phyloP scores from a whole-genome alignment of 129 eudicot species.

The Pulicaria dysenterica region DNA sequence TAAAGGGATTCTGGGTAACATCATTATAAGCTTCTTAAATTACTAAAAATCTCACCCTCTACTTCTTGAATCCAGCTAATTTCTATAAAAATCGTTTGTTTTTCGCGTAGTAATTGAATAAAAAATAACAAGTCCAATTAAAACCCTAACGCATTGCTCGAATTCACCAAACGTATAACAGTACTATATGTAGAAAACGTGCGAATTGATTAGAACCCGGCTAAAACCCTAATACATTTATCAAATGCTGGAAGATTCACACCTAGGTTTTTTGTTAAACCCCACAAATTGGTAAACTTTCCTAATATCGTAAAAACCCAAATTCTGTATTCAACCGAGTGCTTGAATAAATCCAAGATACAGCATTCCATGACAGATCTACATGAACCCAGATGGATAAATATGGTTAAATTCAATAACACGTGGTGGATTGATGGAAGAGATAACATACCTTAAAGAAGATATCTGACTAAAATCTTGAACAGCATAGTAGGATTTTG shows the following conservation, averaged over 20 bases:
- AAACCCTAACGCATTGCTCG: slow-evolving; percentile 16
- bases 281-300: background rate
- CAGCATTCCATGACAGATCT: slow-evolving; percentile 37
- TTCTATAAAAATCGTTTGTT: background rate
- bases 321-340: background rate
- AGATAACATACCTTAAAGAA: slow-evolving; percentile 38
- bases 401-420: background rate
- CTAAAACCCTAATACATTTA: slow-evolving; percentile 27
- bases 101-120: slow-evolving; percentile 4
- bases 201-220: slow-evolving; percentile 7
- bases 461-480: slow-evolving; percentile 28
- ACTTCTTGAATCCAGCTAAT: slow-evolving; percentile 13
- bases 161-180: background rate
- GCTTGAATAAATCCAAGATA: background rate
- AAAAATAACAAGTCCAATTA: slow-evolving; percentile 3
- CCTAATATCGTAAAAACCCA: slow-evolving; percentile 16
- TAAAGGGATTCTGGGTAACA: background rate
- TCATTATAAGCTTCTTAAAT: slow-evolving; percentile 7
- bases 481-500: background rate
- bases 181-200: slow-evolving; percentile 1
- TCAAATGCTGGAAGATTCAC: slow-evolving; percentile 4
- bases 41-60: slow-evolving; percentile 15
- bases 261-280: slow-evolving; percentile 9
- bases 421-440: background rate
- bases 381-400: slow-evolving; percentile 18